Evolutionary conservation across 2,329 filamentous ascomycete species (phyloP).

Genomic region (Fusarium papillatum): DNA sequence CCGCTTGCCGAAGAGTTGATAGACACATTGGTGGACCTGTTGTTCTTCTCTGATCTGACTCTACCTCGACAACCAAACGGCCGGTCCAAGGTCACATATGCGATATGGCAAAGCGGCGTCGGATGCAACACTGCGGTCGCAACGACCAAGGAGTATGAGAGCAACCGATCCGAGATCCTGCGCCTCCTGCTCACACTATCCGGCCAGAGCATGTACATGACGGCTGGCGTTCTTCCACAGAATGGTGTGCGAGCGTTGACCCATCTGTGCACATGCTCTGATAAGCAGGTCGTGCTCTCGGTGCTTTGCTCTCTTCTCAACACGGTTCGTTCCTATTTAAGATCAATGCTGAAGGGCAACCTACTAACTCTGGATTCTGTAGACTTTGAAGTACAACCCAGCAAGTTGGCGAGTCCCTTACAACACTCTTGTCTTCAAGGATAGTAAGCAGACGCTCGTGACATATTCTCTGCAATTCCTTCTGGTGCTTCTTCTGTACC

Average conservation of each 20-base stretch:
- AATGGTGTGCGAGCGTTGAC: constrained; percentile 88
- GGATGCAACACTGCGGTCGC: constrained; percentile 92
- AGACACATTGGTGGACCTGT: constrained; percentile 87
- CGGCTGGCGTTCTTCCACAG: constrained; percentile 82
- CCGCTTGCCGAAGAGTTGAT: constrained; percentile 94
- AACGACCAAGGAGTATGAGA: constrained; percentile 93
- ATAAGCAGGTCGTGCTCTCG: constrained; percentile 93
- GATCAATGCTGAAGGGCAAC: background rate
- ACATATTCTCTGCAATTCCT: constrained; percentile 93
- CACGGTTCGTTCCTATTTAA: constrained; percentile 71
- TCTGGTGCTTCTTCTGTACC: constrained; percentile 87
- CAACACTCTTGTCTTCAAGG: constrained; percentile 91
- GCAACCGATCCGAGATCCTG: constrained; percentile 91
- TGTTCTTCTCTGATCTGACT: constrained; percentile 94
- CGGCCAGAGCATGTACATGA: constrained; percentile 95
- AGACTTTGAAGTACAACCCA: constrained; percentile 97
- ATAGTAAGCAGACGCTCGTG: constrained; percentile 90
- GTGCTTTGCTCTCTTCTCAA: constrained; percentile 94
- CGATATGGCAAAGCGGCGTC: constrained; percentile 98
- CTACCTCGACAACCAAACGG: constrained; percentile 79
- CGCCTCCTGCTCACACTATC: constrained; percentile 87
- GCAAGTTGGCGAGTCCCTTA: constrained; percentile 95
- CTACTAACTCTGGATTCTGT: constrained; percentile 28
- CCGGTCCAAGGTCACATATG: constrained; percentile 87
- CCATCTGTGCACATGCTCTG: constrained; percentile 87